phyloP scores from a whole-genome alignment of 208 protist species.

The Leishmania tarentolae region DNA sequence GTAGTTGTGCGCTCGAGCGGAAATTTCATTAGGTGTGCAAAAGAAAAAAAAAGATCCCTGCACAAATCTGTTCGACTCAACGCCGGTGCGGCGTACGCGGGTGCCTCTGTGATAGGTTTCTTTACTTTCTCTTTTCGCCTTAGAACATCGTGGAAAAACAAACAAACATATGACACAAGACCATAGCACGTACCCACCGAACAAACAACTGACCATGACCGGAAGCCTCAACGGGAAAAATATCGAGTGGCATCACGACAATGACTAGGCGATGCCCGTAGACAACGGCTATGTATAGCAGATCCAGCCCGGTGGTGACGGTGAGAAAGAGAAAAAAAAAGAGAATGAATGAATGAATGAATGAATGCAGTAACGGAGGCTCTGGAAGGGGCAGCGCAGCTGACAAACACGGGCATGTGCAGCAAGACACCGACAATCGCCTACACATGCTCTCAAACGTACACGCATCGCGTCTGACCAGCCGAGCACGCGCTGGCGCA shows the following conservation, averaged over 20 bases:
- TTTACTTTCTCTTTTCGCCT: background rate
- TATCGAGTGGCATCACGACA: background rate
- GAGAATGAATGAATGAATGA: too few species aligned
- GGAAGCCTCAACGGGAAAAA: background rate
- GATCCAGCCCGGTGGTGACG: background rate
- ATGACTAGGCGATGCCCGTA: background rate
- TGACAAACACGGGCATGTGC: background rate
- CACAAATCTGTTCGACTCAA: background rate
- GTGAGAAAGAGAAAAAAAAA: background rate
- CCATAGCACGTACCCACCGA: background rate
- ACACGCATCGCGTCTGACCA: background rate
- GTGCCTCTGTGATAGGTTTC: background rate
- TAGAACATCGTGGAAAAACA: background rate
- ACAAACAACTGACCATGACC: background rate
- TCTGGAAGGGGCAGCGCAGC: background rate
- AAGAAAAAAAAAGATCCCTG: background rate
- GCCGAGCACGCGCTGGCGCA: background rate
- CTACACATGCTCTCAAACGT: background rate
- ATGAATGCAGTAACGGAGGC: background rate
- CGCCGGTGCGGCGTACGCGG: background rate
- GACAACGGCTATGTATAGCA: background rate
- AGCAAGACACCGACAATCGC: background rate
- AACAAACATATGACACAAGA: background rate
- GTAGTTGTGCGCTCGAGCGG: background rate
- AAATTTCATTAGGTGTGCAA: background rate